A percentile compares a stretch with the other conserved stretches of the same genome.
Evolutionary conservation across 371 early-diverging fungal genomes (phyloP).

Genomic region (Mortierella sp.): DNA sequence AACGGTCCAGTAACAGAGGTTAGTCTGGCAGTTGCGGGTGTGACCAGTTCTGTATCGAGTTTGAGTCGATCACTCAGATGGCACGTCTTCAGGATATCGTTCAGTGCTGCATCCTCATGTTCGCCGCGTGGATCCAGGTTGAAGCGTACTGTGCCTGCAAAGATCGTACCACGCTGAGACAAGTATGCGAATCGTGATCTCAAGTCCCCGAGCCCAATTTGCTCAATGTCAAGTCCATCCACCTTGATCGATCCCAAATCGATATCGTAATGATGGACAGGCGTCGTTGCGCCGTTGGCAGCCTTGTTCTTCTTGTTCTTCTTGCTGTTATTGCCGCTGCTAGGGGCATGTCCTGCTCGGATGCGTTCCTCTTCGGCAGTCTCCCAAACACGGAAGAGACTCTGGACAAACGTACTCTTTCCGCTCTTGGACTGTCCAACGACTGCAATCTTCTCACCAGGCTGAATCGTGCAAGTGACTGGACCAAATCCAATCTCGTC

Average conservation of each 20-base stretch:
- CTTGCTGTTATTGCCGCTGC: not conserved
- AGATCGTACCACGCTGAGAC: slow-evolving; percentile 42
- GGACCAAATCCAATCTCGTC: slow-evolving; percentile 32
- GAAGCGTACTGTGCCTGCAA: slow-evolving; percentile 53
- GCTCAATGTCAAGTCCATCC: slow-evolving; percentile 41
- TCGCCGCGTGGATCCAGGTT: slow-evolving; percentile 46
- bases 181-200: slow-evolving; percentile 34
- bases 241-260: slow-evolving; percentile 38
- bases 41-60: slow-evolving; percentile 44
- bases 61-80: slow-evolving; percentile 42
- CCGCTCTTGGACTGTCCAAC: slow-evolving; percentile 50
- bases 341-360: slow-evolving; percentile 26
- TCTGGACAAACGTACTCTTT: slow-evolving; percentile 44
- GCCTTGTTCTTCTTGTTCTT: slow-evolving; percentile 9
- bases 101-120: slow-evolving; percentile 48
- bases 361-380: slow-evolving; percentile 34
- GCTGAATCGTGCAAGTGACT: slow-evolving; percentile 32
- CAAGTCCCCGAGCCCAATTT: slow-evolving; percentile 31
- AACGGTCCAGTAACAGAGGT: not conserved
- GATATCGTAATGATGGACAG: not conserved
- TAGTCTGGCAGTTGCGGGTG: slow-evolving; percentile 40
- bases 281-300: slow-evolving; percentile 12
- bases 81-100: slow-evolving; percentile 40
- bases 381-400: slow-evolving; percentile 51
- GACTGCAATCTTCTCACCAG: slow-evolving; percentile 50